Evolutionary conservation across 176 grass and related monocot genomes (phyloP).

Genomic region (Hsuehochloa calcarea): DNA sequence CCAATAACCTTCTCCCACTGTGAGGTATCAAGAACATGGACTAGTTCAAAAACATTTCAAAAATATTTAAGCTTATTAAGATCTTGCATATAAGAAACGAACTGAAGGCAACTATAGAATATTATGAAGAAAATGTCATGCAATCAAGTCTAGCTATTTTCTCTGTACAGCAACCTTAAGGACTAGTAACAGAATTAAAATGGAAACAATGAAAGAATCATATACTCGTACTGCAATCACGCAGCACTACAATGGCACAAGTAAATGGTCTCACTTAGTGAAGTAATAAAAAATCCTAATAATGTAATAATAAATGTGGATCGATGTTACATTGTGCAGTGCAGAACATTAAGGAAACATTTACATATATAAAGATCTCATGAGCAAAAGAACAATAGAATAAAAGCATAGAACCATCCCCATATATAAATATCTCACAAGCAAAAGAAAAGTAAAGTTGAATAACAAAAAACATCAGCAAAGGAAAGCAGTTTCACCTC

Average conservation of each 20-base stretch:
- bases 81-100: constrained; percentile 12
- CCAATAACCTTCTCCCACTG: neutral
- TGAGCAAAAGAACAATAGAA: neutral
- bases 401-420: neutral
- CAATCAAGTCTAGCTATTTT: constrained; percentile 1
- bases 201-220: neutral
- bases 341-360: constrained; percentile 7
- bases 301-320: neutral
- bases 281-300: neutral
- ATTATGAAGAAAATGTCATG: constrained; percentile 13
- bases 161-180: neutral
- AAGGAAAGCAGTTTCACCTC: constrained; percentile 52
- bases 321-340: neutral
- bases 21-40: neutral
- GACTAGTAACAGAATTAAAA: neutral
- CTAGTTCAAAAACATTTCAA: neutral
- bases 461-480: constrained; percentile 1
- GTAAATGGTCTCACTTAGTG: neutral
- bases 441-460: constrained; percentile 26
- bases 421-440: neutral
- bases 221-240: neutral
- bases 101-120: neutral
- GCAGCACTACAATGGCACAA: neutral
- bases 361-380: neutral
- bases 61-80: neutral